Evolutionary conservation across 2,329 filamentous ascomycete genomes (phyloP).

Genomic region (Colletotrichum spaethianum): DNA sequence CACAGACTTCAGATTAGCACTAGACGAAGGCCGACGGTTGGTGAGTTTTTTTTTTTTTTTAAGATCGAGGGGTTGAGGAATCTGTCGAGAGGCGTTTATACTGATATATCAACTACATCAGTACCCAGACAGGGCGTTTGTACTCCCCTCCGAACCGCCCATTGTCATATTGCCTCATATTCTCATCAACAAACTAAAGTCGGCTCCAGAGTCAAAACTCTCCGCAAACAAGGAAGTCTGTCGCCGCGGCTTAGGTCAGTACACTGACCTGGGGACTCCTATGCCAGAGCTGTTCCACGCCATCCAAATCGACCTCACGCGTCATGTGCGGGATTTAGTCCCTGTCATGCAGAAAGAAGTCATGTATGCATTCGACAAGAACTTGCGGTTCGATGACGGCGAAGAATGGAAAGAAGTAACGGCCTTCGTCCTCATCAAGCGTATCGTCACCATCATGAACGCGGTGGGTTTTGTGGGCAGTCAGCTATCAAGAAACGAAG

Average conservation of each 20-base stretch:
- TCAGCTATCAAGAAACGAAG: constrained; percentile 3
- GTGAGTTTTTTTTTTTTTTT: background rate
- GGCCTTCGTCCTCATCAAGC: constrained; percentile 8
- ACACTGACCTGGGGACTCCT: constrained; percentile 22
- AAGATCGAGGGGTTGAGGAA: background rate
- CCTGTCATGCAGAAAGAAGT: constrained; percentile 13
- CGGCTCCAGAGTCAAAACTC: background rate
- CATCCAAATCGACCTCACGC: constrained; percentile 26
- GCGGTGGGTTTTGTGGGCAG: constrained; percentile 19
- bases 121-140: constrained; percentile 10
- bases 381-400: background rate
- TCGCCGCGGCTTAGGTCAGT: constrained; percentile 19
- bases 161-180: constrained; percentile 20
- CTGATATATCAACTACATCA: background rate
- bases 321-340: constrained; percentile 8
- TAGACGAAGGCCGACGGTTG: background rate
- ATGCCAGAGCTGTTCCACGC: constrained; percentile 26
- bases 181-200: constrained; percentile 12
- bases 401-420: constrained; percentile 9
- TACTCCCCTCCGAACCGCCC: constrained; percentile 10
- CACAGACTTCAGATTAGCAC: constrained; percentile 12
- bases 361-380: background rate
- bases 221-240: constrained; percentile 25
- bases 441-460: constrained; percentile 14
- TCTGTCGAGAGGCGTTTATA: fast-evolving